Conservation (phyloP, 495 filamentous ascomycete species). For the Mycothermus thermophilus region DNA sequence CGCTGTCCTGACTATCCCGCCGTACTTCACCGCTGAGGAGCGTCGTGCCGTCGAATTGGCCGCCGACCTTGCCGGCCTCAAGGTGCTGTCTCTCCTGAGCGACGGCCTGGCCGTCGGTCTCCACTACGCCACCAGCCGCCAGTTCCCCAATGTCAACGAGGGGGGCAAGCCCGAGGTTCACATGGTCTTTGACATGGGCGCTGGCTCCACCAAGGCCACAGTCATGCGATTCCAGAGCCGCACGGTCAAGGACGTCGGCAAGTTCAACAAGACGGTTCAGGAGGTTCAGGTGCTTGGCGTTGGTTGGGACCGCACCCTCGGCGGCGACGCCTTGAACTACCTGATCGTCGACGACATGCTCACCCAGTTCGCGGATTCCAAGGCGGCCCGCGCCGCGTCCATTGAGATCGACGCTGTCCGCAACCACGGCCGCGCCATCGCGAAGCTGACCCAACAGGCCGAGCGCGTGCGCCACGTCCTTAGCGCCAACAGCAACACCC, state of each 20-base stretch:
- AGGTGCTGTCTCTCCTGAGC: slow-evolving; percentile 69
- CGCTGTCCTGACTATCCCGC: slow-evolving; percentile 80
- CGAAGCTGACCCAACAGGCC: slow-evolving; percentile 83
- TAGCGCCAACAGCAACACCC: slow-evolving; percentile 79
- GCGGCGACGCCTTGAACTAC: slow-evolving; percentile 79
- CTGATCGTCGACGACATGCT: slow-evolving; percentile 83
- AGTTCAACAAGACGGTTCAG: slow-evolving; percentile 92
- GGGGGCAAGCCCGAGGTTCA: slow-evolving; percentile 85
- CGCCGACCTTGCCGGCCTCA: slow-evolving; percentile 74
- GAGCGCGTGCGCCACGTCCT: slow-evolving; percentile 79
- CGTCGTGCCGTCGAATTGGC: slow-evolving; percentile 69
- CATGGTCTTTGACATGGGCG: slow-evolving; percentile 94
- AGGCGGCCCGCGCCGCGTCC: slow-evolving; percentile 53
- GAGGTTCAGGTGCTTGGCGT: slow-evolving; percentile 76
- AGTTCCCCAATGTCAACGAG: slow-evolving; percentile 70
- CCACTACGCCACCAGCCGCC: slow-evolving; percentile 85
- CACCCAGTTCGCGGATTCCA: slow-evolving; percentile 54
- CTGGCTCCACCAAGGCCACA: slow-evolving; percentile 92
- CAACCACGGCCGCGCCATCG: slow-evolving; percentile 66
- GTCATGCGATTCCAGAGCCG: slow-evolving; percentile 79
- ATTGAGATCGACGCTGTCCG: slow-evolving; percentile 47
- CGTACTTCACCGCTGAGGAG: slow-evolving; percentile 82
- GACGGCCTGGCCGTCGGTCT: slow-evolving; percentile 88
- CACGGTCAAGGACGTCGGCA: slow-evolving; percentile 81
- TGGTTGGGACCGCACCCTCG: slow-evolving; percentile 81